Evolutionary conservation across 106 monocot genomes (phyloP).

Genomic region (Platanthera zijinensis): DNA sequence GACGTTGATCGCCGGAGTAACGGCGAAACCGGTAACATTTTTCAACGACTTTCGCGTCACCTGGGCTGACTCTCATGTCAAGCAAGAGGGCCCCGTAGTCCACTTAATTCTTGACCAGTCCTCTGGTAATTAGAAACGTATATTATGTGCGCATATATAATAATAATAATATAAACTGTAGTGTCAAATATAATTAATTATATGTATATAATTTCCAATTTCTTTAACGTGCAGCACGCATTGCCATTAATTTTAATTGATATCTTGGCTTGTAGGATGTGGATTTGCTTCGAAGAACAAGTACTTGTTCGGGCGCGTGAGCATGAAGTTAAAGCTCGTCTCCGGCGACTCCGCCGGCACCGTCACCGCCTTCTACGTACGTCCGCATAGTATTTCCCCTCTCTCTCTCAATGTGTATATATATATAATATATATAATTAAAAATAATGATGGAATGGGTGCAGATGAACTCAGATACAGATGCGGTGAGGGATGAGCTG

Average conservation of each 20-base stretch:
- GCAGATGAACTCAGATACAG: conserved; percentile 15
- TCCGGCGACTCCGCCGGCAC: conserved; percentile 50
- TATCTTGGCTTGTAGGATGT: conserved; percentile 10
- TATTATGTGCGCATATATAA: not conserved
- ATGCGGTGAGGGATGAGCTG: conserved; percentile 16
- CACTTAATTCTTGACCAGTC: conserved; percentile 38
- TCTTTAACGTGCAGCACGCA: not conserved
- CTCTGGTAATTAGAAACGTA: conserved; percentile 16
- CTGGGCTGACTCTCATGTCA: conserved; percentile 41
- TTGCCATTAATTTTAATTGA: not conserved
- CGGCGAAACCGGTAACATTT: not conserved
- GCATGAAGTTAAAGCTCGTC: conserved; percentile 44
- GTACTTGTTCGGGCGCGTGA: conserved; percentile 43
- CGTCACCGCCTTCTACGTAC: conserved; percentile 49
- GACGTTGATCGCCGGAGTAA: not conserved
- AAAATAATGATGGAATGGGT: not conserved
- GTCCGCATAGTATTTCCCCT: not conserved
- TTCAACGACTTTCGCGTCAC: not conserved
- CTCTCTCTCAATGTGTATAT: not conserved
- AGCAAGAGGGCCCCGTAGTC: conserved; percentile 29
- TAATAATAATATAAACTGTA: not conserved
- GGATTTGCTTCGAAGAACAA: conserved; percentile 37
- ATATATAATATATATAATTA: not conserved
- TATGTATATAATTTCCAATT: too few relatives aligned
- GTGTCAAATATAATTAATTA: not conserved